phyloP scores from a whole-genome alignment of 176 grass and related monocot species.

The Secale cereale region DNA sequence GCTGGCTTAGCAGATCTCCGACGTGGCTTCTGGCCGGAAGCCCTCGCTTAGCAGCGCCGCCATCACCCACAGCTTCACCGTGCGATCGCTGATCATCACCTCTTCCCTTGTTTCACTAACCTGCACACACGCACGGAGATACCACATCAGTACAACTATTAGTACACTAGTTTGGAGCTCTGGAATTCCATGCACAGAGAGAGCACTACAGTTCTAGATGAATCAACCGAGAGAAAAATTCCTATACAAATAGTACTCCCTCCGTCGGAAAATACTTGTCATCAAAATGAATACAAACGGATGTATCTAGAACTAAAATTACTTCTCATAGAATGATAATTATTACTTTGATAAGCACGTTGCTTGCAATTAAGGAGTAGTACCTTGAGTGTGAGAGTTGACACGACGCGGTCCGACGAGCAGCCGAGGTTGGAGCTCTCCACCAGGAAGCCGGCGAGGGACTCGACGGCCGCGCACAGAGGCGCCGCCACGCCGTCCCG shows the following conservation, averaged over 20 bases:
- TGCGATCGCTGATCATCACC: conserved; percentile 12
- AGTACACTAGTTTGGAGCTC: too few relatives aligned
- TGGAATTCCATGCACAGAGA: too few relatives aligned
- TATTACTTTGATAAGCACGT: not conserved
- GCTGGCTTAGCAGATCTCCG: conserved; percentile 5
- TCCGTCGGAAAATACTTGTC: too few relatives aligned
- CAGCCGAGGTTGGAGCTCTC: conserved; percentile 69
- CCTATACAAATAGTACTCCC: too few relatives aligned
- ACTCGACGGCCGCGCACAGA: conserved; percentile 65
- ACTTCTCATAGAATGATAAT: too few relatives aligned
- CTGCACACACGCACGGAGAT: not conserved
- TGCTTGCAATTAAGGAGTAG: not conserved
- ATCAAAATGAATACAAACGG: too few relatives aligned
- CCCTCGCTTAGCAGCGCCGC: conserved; percentile 52
- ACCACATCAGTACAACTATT: not conserved
- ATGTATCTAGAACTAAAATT: too few relatives aligned
- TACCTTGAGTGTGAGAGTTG: conserved; percentile 67
- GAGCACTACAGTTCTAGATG: too few relatives aligned
- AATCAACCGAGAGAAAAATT: too few relatives aligned
- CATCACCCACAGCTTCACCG: conserved; percentile 48
- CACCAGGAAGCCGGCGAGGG: conserved; percentile 54
- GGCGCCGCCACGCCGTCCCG: conserved; percentile 36
- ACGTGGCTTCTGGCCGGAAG: conserved; percentile 29
- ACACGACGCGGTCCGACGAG: conserved; percentile 36
- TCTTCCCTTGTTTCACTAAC: conserved; percentile 14